Evolutionary conservation across 257 asterid species (phyloP), one percentile per base, ranked within the genome.

Genomic region (Datura wrightii): DNA sequence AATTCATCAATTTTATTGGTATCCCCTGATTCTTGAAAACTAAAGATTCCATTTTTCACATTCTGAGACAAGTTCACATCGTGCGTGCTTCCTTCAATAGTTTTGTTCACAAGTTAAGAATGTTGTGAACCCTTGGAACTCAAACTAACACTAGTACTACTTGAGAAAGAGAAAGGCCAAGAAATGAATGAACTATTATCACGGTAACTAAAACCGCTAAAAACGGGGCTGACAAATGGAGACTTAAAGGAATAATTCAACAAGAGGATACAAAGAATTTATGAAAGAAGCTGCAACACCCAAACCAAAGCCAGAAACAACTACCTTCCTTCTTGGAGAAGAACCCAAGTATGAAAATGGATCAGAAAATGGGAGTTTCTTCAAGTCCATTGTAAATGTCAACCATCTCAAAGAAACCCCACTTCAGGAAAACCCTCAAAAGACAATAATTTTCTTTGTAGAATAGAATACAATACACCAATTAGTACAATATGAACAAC

Each of bases 241-340:
- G 90, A 89, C 82, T 86, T 92, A 36, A 89, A 88, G 0, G 99
- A 90, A 50, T 80, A 24, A 84, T 89, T 87, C n/a, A 91, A 90
- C 79, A 92, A 70, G 4, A 91, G 85, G 13, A 90, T 87, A 83
- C 90, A 89, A 5, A 93, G 10, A 70, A 91, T 84, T 84, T 48
- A 93, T 89, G 55, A 92, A 85, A 65, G 94, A 90, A 70, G 89
- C 80, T 19, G 89, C 52, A 65, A 91, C 19, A 58, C 94, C 91
- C 34, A 93, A 84, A 44, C 94, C 90, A 86, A 91, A 90, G 5
- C 94, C 91, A 31, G 97, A 92, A 89, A 89, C 90, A 88, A 89
- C 90, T 44, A 88, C 89, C 91, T 91, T 93, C 79, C 90, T 90
- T 84, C 92, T 86, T 6, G 90, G 83, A 83, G 94, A 88, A 16